Evolutionary conservation across 2,329 filamentous ascomycete species (phyloP), one percentile per base, ranked within the genome.

Genomic region (Myriosclerotinia curreyana): DNA sequence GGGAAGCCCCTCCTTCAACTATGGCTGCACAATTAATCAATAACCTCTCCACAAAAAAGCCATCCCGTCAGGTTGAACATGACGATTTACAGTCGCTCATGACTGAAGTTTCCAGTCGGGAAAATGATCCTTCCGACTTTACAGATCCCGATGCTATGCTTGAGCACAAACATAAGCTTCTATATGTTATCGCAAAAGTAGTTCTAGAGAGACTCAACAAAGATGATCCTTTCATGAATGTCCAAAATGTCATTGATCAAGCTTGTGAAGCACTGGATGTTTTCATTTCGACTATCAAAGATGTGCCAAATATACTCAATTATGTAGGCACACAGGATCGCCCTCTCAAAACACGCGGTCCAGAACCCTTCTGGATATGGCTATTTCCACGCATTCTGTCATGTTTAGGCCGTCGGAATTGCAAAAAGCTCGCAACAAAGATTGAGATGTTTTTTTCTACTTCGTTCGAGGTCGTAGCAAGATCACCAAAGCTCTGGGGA

Each of bases 11-110:
- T 48, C 89, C 92, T 15, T 96, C 93, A 20, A 96, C 92, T 12
- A 82, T 96, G 72, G 92, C 93, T 60, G 91, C 91, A 15, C 91
- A 96, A 76, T 86, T 97, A 64, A 91, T 95, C 68, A 88, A 91
- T 74, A 91, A 91, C 74, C 86, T 92, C 67, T 86, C 89, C 51
- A 83, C 88, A 28, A 81, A 83, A 60, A 83, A 81, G 67, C 85
- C 83, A 52, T 82, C 83, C 61, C 82, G 84, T 71, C 83, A 83
- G 60, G 83, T 88, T 71, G 86, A 89, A 70, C 87, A 86, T 65
- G 86, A 87, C 69, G 89, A 91, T 58, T 88, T 97, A 68, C 87
- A 89, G 67, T 86, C 87, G 60, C 82, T 97, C 3, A 82, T 86
- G 66, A 76, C 78, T 53, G 76, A 82, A 38, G 84, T 88, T 79